Base-by-base conservation (phyloP, 345 rosid genomes). In the Passiflora organensis region DNA sequence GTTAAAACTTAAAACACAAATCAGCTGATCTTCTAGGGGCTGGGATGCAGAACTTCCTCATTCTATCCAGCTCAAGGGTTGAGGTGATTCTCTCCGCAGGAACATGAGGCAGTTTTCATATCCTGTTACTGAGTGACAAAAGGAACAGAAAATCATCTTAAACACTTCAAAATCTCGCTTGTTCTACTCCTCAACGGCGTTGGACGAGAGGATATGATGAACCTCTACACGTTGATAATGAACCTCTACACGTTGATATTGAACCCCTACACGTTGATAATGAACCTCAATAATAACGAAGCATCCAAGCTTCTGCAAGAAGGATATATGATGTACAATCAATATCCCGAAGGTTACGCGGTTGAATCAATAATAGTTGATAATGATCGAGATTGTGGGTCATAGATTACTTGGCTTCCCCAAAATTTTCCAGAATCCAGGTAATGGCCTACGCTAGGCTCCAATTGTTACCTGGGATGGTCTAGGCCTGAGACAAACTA, bases 11-110 rank as follows among this genome's bases (percentile, higher is more conserved):
- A 53, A 78, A 86, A 23, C 88, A 81, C 23, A 72, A 84, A 14
- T 78, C 95, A 10, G 86, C 88, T 11, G 80, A 83, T 71, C 86
- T 82, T 59, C 72, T 82, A 5, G 70, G 46, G 22, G 74, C 65
- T 52, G 84, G 80, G 28, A 73, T 70, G 57, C 73, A 51, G 14
- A 54, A 59, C 28, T 68, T 83, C 54, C 24, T 64, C 13, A 82
- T 83, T 62, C 79, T 80, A 24, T 63, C 68, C 15, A 42, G 57
- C 39, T 16, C 46, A 2, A 22, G 3, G 10, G 86, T 84, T 0
- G 88, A 84, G 32, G 84, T 82, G 46, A 82, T 86, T 23, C 66
- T 86, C 50, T 59, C 88, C 10, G 84, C 83, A 21, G 91, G 89
- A 2, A 76, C 91, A 54, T 43, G 82, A 55, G 84, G 86, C 14